Base-by-base conservation (phyloP, 305 asterid species). In the Solanum aculeatissimum region DNA sequence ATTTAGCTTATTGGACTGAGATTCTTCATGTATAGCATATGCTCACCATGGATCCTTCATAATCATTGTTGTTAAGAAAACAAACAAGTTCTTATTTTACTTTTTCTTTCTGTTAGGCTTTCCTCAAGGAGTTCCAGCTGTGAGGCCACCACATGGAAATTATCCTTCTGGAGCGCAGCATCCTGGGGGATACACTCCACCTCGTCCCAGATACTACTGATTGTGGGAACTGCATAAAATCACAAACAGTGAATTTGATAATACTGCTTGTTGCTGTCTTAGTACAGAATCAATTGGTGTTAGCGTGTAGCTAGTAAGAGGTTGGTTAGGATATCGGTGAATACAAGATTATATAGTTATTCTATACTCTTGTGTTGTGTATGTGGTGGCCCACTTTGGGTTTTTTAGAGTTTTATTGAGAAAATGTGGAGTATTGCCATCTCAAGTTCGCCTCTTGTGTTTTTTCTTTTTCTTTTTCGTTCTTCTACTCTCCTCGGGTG, bases 71-170 rank as follows among this genome's bases (percentile, higher is more conserved):
- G 21, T 27, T 53, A 69, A 68, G 29, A 62, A 12, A 19, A 57
- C 4, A 49, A 21, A 55, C 32, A 45, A 62, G 74, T 16, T 25
- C 9, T 49, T 49, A 42, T 51, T n/a, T 81, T 38, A 25, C 25
- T 40, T 38, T 18, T 29, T 71, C n/a, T 80, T 4, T 9, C 15
- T 2, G 40, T 23, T 87, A 88, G 90, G 86, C 89, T 77, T 82
- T 83, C 81, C 89, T 10, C 72, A 49, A 54, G 82, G 88, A 15
- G 80, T 84, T 38, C 83, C 87, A 77, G 29, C 72, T 47, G 65
- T 49, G 66, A 12, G 87, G 78, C 85, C 90, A 57, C 62, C 91
- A 18, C 38, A 55, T 43, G 87, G 88, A 65, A 85, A 74, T 60
- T 78, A 65, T 49, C 87, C 80, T 3, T 62, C 72, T 16, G 57